Base-by-base conservation (phyloP, 305 asterid species). In the Solanum chacoense region DNA sequence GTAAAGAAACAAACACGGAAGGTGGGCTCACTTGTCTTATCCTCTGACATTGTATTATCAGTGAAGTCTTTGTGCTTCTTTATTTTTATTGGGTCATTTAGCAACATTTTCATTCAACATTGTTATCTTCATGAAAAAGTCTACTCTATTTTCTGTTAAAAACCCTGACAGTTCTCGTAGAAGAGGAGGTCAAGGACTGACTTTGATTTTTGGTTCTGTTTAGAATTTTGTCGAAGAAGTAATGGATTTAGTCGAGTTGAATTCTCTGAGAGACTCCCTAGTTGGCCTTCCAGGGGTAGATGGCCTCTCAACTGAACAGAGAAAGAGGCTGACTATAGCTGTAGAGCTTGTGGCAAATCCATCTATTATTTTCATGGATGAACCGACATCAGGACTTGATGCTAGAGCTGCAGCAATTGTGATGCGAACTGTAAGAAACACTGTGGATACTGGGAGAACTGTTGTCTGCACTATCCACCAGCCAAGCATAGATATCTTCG, bases 381-480 rank as follows among this genome's bases (percentile, higher is more conserved):
- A 97, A 80, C 99, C 99, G 11, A 97, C 99, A 28, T 94, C 99
- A 16, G 98, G 99, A 0, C 99, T 97, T 32, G 99, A 97, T 91
- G 99, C 99, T 87, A 93, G 99, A 92, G 98, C 99, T 84, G 99
- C 99, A 73, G 99, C 99, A n/a, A 95, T 97, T 59, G 98, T 97
- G 90, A 97, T 96, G 99, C 89, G 99, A 69, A 91, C 99, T 8
- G 99, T 97, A 35, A 94, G 99, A 32, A 97, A 96, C 93, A 97
- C 99, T 0, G 99, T 97, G 7, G 99, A 95, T 85, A 96, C 99
- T 0, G 99, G 99, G 32, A 91, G 98, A 88, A 95, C 98, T 11
- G 99, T 96, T 18, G 98, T 96, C 75, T 96, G 99, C 93, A 96
- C 99, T 26, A 96, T 96, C 88, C 99, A 96, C 88, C 99, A 96